Evolutionary conservation across 2,329 filamentous ascomycete species (phyloP), one percentile per base, ranked within the genome.

Genomic region (Colletotrichum gloeosporioides): DNA sequence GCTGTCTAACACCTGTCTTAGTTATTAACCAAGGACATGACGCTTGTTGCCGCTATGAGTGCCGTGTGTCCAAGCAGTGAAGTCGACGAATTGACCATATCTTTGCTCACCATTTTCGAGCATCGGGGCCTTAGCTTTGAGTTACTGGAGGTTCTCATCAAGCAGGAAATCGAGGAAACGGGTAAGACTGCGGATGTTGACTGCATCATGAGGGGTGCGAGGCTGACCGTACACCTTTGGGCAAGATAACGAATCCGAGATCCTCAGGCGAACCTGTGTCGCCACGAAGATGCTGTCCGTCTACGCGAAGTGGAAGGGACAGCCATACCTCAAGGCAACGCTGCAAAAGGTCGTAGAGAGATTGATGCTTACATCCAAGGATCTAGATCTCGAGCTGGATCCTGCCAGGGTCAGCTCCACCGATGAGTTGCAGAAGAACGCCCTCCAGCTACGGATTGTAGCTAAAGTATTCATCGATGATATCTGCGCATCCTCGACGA

Each of bases 281-380:
- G 91, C 92, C n/a, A 94, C 93, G 3, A 94, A 94, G 81, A 93
- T 94, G 89, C 87, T 94, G 4, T 93, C 93, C 1, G 88, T 94
- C 9, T 94, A 93, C 79, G 92, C 92, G 7, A 94, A 93, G 80
- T 94, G 93, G 93, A 94, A 94, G 83, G 93, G 93, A 15, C 86
- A 89, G 18, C 82, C 87, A 6, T 94, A 94, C 80, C 87, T 94
- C 44, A 91, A 90, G 78, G 86, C 87, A 16, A 94, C 93, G 2
- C 85, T 94, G 12, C 92, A 93, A 78, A 93, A 93, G 79, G 92
- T 94, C 4, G 84, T 94, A 3, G 92, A 94, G 81, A 87, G 92
- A 66, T 85, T 94, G 57, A 92, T 94, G 87, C 81, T 92, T 36
- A 93, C 92, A 4, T 92, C 92, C 1, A 91, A 93, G 78, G 92